Conservation (phyloP, 192 early-diverging fungal genomes). For the Diversispora epigaea region DNA sequence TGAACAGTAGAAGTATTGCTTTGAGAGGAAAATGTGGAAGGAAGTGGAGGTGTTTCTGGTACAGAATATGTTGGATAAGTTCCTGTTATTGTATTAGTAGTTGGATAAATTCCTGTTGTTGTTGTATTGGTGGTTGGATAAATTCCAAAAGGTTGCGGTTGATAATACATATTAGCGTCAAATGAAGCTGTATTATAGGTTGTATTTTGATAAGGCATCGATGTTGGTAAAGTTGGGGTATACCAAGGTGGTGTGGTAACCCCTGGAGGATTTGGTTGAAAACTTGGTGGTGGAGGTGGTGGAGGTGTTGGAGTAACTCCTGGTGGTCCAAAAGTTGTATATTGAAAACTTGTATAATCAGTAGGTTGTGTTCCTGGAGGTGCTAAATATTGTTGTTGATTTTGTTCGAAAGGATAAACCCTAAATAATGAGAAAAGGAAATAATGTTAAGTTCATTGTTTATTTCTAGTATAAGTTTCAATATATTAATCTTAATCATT, state of each 20-base stretch:
- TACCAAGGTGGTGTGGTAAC: conserved; percentile 30
- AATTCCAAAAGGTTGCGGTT: conserved; percentile 12
- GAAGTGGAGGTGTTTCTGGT: neutral
- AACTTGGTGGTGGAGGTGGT: conserved; percentile 23
- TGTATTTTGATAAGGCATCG: conserved; percentile 5
- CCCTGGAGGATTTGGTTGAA: conserved; percentile 32
- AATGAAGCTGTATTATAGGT: conserved; percentile 21
- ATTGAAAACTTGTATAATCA: conserved; percentile 17
- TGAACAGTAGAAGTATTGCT: no score
- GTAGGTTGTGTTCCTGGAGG: conserved; percentile 29
- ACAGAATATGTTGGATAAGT: neutral
- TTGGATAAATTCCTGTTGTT: conserved; percentile 12
- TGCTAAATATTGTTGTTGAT: conserved; percentile 14
- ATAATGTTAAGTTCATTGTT: neutral
- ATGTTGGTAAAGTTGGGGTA: conserved; percentile 21
- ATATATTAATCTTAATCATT: no score
- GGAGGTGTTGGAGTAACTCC: conserved; percentile 21
- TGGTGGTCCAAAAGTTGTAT: neutral
- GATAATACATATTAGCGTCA: conserved; percentile 27
- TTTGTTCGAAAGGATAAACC: conserved; percentile 23
- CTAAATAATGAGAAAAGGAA: neutral
- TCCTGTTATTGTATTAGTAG: neutral
- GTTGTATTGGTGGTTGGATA: conserved; percentile 20
- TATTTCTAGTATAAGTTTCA: no score
- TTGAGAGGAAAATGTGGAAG: no score